A percentile compares a stretch with the other conserved stretches of the same genome.
These are phyloP conservation scores for Recurvomyces mirabilis DNA, from an alignment of 495 filamentous ascomycete genomes.

Conservation along the genomic window DNA sequence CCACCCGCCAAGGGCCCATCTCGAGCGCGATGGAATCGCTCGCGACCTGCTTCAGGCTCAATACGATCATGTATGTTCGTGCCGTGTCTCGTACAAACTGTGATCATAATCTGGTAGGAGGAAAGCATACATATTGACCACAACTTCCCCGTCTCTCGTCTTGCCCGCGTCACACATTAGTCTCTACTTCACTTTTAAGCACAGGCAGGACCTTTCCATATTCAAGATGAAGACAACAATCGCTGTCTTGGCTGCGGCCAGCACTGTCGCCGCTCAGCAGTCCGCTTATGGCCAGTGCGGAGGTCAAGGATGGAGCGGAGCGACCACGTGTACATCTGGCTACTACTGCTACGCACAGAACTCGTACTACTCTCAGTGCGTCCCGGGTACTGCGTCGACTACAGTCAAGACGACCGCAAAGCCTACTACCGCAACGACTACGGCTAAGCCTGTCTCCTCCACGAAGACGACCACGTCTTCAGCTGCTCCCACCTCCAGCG, in stretches of 20 bases:
- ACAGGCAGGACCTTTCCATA: no score
- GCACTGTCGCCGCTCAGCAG: conserved; percentile 13
- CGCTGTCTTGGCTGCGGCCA: conserved; percentile 11
- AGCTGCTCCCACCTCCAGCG: neutral
- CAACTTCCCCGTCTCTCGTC: no score
- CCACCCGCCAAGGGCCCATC: no score
- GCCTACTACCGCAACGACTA: neutral
- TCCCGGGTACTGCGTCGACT: conserved; percentile 4
- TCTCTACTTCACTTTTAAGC: no score
- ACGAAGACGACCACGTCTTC: neutral
- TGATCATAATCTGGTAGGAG: no score
- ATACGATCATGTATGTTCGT: no score
- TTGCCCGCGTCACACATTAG: no score
- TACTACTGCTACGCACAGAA: conserved; percentile 11
- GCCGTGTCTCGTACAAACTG: no score
- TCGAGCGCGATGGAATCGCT: no score
- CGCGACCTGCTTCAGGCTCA: no score
- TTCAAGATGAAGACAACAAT: conserved; percentile 17
- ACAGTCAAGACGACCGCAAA: neutral
- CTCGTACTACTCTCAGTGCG: conserved; percentile 21
- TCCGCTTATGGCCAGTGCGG: conserved; percentile 19
- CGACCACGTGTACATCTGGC: conserved; percentile 18
- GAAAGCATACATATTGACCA: no score
- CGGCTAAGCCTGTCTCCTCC: neutral
- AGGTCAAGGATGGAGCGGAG: conserved; percentile 13